Evolutionary conservation across 495 filamentous ascomycete species (phyloP).

Genomic region (Alectoria sarmentosa): DNA sequence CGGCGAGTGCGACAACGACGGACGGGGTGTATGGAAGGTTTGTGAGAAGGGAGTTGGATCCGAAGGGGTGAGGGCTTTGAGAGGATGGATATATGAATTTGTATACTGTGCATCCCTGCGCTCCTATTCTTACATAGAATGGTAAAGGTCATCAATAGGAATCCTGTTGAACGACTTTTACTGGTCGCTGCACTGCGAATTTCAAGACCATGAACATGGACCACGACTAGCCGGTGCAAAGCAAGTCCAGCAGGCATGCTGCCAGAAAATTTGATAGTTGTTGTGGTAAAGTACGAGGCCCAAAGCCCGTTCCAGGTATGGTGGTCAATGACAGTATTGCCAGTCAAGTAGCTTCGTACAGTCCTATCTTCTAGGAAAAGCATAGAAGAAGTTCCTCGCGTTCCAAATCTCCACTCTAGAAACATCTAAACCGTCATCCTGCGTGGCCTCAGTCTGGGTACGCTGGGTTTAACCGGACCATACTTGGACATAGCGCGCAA

Average conservation of each 20-base stretch:
- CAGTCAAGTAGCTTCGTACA: no score
- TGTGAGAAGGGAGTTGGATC: slow-evolving; percentile 17
- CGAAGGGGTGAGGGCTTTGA: slow-evolving; percentile 16
- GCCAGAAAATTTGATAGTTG: no score
- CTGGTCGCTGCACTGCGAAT: background rate
- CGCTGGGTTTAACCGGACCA: no score
- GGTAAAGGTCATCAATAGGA: background rate
- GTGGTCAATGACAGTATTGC: no score
- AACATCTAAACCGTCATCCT: no score
- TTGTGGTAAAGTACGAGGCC: no score
- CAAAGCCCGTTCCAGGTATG: no score
- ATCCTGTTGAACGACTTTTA: background rate
- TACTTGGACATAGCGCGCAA: no score
- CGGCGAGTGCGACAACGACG: slow-evolving; percentile 21
- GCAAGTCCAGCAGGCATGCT: background rate
- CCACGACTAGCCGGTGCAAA: background rate
- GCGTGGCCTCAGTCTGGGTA: no score
- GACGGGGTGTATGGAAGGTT: slow-evolving; percentile 21
- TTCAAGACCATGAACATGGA: background rate
- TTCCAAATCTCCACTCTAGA: no score
- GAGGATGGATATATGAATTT: background rate
- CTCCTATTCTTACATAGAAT: background rate
- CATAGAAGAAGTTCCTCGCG: no score
- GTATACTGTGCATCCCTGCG: background rate
- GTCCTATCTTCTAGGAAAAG: no score